Evolutionary conservation across 2,329 filamentous ascomycete genomes (phyloP).

Genomic region (Aureobasidium mangrovei): DNA sequence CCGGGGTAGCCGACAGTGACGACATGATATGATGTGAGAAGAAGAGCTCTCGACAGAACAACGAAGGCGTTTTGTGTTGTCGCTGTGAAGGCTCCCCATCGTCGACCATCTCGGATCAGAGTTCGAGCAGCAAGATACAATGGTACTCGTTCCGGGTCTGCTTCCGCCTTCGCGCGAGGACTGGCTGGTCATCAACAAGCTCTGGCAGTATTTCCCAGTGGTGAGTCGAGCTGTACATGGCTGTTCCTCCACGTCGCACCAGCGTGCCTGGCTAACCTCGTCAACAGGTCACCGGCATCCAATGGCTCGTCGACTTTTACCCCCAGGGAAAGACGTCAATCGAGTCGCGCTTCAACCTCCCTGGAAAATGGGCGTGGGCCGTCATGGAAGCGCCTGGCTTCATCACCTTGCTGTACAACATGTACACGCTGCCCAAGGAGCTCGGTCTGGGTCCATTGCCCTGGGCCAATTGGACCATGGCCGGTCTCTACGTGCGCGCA

Average conservation of each 20-base stretch:
- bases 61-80: no score
- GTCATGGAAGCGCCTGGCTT: conserved; percentile 80
- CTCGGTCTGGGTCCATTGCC: conserved; percentile 53
- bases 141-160: conserved; percentile 37
- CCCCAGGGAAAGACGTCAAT: conserved; percentile 88
- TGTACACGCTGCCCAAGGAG: conserved; percentile 56
- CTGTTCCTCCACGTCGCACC: not conserved
- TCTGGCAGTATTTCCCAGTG: conserved; percentile 44
- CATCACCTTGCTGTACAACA: conserved; percentile 68
- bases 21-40: no score
- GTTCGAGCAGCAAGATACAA: conserved; percentile 19
- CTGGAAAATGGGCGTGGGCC: conserved; percentile 78
- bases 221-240: conserved; percentile 25
- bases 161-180: conserved; percentile 43
- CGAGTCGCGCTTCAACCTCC: conserved; percentile 68
- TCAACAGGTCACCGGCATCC: conserved; percentile 56
- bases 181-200: conserved; percentile 37
- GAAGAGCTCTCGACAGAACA: not conserved
- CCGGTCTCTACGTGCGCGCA: conserved; percentile 51
- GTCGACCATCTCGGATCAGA: no score
- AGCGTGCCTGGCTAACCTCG: not conserved
- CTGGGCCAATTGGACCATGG: conserved; percentile 70
- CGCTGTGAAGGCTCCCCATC: no score
- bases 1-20: no score
- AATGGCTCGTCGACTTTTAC: conserved; percentile 75